phyloP scores from a whole-genome alignment of 2,329 filamentous ascomycete species.

The Colletotrichum eleusines region DNA sequence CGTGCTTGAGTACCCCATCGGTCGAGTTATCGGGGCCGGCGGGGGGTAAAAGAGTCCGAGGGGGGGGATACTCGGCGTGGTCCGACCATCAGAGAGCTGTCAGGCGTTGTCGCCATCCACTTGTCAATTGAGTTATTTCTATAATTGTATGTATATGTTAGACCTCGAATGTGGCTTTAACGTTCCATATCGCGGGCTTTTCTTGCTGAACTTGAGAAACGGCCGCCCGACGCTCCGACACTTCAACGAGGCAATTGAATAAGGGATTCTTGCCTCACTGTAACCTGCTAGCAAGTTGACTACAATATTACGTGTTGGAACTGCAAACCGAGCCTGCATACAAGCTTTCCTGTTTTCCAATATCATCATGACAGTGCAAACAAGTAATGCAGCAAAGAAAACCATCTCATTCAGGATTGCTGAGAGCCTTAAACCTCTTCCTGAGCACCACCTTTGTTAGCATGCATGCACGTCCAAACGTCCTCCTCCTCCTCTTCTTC shows the following conservation, averaged over 20 bases:
- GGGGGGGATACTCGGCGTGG: neutral
- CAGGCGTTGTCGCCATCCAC: neutral
- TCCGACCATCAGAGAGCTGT: constrained; percentile 4
- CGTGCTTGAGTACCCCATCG: constrained; percentile 30
- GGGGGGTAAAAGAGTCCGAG: constrained; percentile 31
- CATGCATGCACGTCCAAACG: neutral
- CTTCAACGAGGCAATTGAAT: neutral
- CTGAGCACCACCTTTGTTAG: neutral
- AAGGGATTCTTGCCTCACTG: neutral
- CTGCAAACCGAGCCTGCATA: neutral
- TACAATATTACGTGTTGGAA: neutral
- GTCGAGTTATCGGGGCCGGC: constrained; percentile 29
- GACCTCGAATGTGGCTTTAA: neutral
- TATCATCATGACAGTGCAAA: too few species aligned
- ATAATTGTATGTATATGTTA: neutral
- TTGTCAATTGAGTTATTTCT: neutral
- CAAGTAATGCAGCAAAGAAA: neutral
- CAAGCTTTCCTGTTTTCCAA: neutral
- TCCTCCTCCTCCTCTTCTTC: too few species aligned
- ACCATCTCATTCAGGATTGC: neutral
- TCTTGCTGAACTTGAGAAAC: neutral
- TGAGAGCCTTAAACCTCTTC: neutral
- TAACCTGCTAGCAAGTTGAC: neutral
- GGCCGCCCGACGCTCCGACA: neutral
- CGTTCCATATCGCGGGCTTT: neutral